Percentiles rank a stretch among this genome's conserved stretches.
phyloP scores from a whole-genome alignment of 441 rosid species.

The Euphorbia celastroides region DNA sequence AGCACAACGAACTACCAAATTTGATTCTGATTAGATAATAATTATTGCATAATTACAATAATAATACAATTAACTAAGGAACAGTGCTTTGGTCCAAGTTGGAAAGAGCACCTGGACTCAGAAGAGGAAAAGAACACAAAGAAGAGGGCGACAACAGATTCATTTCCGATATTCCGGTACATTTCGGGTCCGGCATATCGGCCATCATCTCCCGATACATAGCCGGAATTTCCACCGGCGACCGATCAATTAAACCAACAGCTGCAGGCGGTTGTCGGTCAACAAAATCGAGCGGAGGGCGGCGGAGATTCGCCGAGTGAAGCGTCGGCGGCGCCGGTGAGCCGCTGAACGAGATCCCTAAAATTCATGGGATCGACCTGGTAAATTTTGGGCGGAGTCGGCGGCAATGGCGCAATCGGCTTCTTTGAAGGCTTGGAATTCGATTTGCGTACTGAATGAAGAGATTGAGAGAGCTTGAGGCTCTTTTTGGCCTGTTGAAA shows the following conservation, averaged over 20 bases:
- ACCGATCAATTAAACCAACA: slow-evolving; percentile 13
- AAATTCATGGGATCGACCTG: slow-evolving; percentile 61
- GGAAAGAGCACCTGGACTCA: slow-evolving; percentile 58
- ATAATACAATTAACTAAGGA: slow-evolving; percentile 14
- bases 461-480: slow-evolving; percentile 12
- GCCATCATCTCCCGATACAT: slow-evolving; percentile 27
- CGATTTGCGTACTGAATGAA: slow-evolving; percentile 48
- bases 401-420: slow-evolving; percentile 55
- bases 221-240: slow-evolving; percentile 17
- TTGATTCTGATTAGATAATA: background rate
- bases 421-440: slow-evolving; percentile 47
- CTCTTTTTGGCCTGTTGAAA: slow-evolving; percentile 11
- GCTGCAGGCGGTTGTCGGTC: slow-evolving; percentile 2
- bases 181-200: slow-evolving; percentile 19
- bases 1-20: too few relatives aligned
- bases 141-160: slow-evolving; percentile 43
- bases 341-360: slow-evolving; percentile 70
- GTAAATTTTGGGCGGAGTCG: slow-evolving; percentile 53
- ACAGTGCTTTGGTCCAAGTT: slow-evolving; percentile 29
- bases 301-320: background rate
- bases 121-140: slow-evolving; percentile 52
- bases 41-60: background rate
- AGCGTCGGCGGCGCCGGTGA: slow-evolving; percentile 50
- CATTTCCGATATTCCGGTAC: slow-evolving; percentile 26
- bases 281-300: slow-evolving; percentile 28